Evolutionary conservation across 371 early-diverging fungal species (phyloP), one percentile per base, ranked within the genome.

Genomic region (Syncephalastrum racemosum): DNA sequence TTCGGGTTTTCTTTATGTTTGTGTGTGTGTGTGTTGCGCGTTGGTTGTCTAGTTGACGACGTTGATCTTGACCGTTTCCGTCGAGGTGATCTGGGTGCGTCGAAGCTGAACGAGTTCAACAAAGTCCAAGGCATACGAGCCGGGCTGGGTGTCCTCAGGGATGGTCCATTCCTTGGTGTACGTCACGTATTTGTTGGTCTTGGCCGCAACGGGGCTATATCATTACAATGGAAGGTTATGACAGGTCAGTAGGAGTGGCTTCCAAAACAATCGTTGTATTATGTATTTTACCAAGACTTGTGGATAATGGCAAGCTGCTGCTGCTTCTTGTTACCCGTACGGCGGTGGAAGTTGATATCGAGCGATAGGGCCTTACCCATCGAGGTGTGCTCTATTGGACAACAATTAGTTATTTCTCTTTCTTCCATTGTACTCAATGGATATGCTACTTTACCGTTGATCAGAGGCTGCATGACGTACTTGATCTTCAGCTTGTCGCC

Each of bases 51-150:
- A 71, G 55, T 68, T 67, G 40, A 76, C 63, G 56, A 73, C 59
- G 52, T 70, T 66, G 23, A 77, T 58, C 42, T 67, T 69, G 49
- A 77, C 64, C 20, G 77, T 77, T 58, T 77, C 74, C 24, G 69
- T 56, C 24, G 67, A 53, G 43, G 67, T 65, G 23, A 73, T 62
- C 47, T 53, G 54, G 4, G 62, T 61, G 46, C 74, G 65, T 58
- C 76, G 72, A 50, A 72, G 60, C 50, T 75, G 72, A 24, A 70
- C 68, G 19, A 46, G 24, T 55, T 75, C 71, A 20, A 60, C 58
- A 50, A 75, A 75, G 39, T 77, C 74, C 49, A 77, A 50, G 14
- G 81, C 81, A 54, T 83, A 83, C 18, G 80, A 77, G 44, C 83
- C 83, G 36, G 83, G 79, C 50, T 75, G 70, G 51, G 73, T 73